Evolutionary conservation across 1,139 yeast species (phyloP).

Genomic region (Blastobotrys malaysiensis): DNA sequence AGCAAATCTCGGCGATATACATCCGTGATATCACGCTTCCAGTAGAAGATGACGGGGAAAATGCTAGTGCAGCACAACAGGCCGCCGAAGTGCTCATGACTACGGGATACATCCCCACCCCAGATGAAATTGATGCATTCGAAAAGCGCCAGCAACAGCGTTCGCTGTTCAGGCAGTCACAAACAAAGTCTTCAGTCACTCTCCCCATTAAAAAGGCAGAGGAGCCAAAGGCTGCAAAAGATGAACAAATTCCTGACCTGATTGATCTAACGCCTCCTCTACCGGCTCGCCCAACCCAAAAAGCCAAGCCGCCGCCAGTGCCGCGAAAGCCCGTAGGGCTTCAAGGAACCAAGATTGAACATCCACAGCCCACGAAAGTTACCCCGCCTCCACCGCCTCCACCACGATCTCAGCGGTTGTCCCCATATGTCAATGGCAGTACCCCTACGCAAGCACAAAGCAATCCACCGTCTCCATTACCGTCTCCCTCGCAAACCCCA

Average conservation of each 20-base stretch:
- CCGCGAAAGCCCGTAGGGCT: constrained; percentile 23
- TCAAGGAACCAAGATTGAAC: constrained; percentile 2
- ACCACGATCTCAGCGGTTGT: constrained; percentile 3
- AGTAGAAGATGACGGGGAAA: constrained; percentile 14
- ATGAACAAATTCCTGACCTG: constrained; percentile 6
- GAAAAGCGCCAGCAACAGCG: neutral
- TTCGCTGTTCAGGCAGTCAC: neutral
- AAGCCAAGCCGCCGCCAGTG: constrained; percentile 25
- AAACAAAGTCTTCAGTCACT: neutral
- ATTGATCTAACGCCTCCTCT: constrained; percentile 4
- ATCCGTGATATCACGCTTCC: constrained; percentile 68
- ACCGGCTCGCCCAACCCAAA: constrained; percentile 10
- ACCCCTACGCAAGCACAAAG: neutral
- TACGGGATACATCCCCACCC: constrained; percentile 18
- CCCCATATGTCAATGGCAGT: neutral
- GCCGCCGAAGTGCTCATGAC: constrained; percentile 8
- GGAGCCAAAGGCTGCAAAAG: constrained; percentile 5
- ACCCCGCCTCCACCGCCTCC: constrained; percentile 14
- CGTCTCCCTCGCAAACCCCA: neutral
- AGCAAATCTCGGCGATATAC: constrained; percentile 64
- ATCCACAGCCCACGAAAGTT: constrained; percentile 4
- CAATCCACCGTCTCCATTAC: neutral
- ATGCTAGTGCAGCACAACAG: neutral
- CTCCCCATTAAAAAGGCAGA: neutral
- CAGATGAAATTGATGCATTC: constrained; percentile 18